Percentiles rank a stretch among this genome's conserved stretches.
phyloP scores from a whole-genome alignment of 2,329 filamentous ascomycete species.

The Fusarium coffeatum region DNA sequence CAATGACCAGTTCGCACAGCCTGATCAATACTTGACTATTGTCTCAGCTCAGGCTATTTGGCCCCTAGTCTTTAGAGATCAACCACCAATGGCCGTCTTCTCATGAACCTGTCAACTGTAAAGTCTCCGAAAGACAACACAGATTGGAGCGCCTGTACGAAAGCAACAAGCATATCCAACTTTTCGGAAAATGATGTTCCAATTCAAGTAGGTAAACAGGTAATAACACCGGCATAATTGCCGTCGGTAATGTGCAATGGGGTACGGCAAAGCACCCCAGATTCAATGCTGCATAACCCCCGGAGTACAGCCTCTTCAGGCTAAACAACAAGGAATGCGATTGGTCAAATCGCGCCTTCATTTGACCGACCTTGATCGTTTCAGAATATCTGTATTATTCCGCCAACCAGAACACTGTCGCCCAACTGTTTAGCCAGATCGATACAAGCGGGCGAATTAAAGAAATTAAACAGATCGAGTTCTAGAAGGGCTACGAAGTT shows the following conservation, averaged over 20 bases:
- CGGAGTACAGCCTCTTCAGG: constrained; percentile 15
- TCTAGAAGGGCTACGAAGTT: background rate
- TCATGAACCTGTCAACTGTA: background rate
- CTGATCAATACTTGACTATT: constrained; percentile 12
- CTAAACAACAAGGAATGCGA: constrained; percentile 10
- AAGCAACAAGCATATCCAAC: background rate
- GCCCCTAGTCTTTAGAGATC: background rate
- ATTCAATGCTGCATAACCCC: constrained; percentile 2
- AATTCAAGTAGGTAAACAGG: background rate
- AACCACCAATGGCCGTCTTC: background rate
- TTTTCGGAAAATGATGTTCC: background rate
- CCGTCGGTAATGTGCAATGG: constrained; percentile 7
- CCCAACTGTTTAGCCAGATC: constrained; percentile 5
- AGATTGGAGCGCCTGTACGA: constrained; percentile 18
- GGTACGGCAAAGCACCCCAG: constrained; percentile 11
- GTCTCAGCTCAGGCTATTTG: background rate
- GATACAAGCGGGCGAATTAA: constrained; percentile 21
- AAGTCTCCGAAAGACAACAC: background rate
- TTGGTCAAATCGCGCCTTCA: background rate
- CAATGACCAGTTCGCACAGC: background rate
- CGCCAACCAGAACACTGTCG: background rate
- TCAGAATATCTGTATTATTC: constrained; percentile 5
- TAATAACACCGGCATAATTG: background rate
- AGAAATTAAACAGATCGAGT: constrained; percentile 10
- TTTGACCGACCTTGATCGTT: background rate